Evolutionary conservation across 345 rosid species (phyloP), one percentile per base, ranked within the genome.

Genomic region (Camelina neglecta): DNA sequence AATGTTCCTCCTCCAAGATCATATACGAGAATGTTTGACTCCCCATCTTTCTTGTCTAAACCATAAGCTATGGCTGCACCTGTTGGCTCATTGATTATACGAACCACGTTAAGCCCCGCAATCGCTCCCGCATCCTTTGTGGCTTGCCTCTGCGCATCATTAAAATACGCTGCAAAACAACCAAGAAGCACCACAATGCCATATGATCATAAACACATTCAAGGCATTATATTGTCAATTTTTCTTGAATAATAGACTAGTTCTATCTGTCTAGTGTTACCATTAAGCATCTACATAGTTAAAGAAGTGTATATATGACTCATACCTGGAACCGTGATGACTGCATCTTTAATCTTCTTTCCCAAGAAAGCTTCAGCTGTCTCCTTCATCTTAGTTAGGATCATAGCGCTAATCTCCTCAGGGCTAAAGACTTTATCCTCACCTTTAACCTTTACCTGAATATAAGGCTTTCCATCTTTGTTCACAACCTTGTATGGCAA

Each of bases 1-100:
- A 84, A 86, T 42, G 90, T 85, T 23, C 88, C 86, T 16, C 88
- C 90, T 51, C 90, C 87, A 45, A 86, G 86, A 61, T 86, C 87
- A 59, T 72, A 86, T 11, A 86, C 87, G 60, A 84, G 53, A 35
- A 86, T 79, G 73, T 83, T 86, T 63, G 42, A 69, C 56, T 80
- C 85, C 4, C 73, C 81, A 38, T 81, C 83, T 57, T 80, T 79
- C 71, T 83, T 80, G 80, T 85, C 85, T 12, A 86, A 55, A 72
- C 88, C 87, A 47, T 85, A 86, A 31, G 90, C 85, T n/a, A 86
- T 80, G 6, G 90, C 86, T 23, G 88, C 88, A 26, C 85, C 87
- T 6, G 85, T 83, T 45, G 90, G 90, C 70, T 85, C 90, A 67
- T 83, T 85, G 79, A 83, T 86, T 35, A 86, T 86, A 71, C 86